Evolutionary conservation across 495 filamentous ascomycete genomes (phyloP), one percentile per base, ranked within the genome.

Genomic region (Penicillium roqueforti): DNA sequence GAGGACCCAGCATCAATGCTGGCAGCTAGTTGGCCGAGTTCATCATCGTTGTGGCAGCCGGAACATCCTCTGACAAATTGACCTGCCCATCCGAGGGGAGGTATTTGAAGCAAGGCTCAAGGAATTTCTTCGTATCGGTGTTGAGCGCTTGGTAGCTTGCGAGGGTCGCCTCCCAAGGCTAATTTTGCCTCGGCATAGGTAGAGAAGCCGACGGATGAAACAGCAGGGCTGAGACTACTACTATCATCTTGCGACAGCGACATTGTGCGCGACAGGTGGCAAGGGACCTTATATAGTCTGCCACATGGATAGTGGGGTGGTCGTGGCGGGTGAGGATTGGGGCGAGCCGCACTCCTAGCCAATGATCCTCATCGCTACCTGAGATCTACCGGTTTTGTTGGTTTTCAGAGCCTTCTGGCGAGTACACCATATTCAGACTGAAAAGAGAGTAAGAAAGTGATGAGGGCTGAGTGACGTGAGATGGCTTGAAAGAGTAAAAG

Each of bases 1-100:
- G 32, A 8, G 52, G 56, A 6, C 23, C 43, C 22, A 0, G 34
- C 56, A 31, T 56, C 59, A 1, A 58, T 31, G 46, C 38, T 48
- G 19, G 28, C 14, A 7, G 43, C 56, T 11, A 58, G 56, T 39
- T 62, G 55, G 5, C 53, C 56, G 11, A 62, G 19, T n/a, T 47
- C 23, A 9, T 46, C 31, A 31, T 62, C 39, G n/a, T 41, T 22
- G 13, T 8, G 14, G 51, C 59, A 58, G 14, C 22, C 3, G 10
- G 26, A 11, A 53, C 48, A 52, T 62, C 55, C 4, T 58, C 47
- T 5, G 56, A 56, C 2, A 62, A 32, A 22, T 55, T 28, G 19
- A 28, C 18, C 43, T 53, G 46, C 14, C 59, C 56, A 18, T 40
- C 25, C 1, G 3, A 14, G 4, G 59, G 56, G 3, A 58, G 48